phyloP scores from a whole-genome alignment of 1,284 basidiomycete genomes.

The Moesziomyces globuligerus region DNA sequence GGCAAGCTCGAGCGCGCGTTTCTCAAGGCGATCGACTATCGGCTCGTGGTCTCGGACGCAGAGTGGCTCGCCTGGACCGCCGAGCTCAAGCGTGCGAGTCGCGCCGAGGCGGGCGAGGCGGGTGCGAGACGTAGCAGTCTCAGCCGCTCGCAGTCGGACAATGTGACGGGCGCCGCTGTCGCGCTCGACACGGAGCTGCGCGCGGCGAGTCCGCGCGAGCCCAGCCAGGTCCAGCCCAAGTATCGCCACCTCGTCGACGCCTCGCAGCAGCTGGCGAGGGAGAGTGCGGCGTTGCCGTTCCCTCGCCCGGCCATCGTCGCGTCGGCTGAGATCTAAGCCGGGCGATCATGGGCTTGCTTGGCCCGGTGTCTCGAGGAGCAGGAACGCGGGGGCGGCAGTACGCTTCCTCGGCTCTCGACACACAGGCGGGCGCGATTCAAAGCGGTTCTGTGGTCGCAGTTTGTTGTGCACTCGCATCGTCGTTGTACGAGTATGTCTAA shows the following conservation, averaged over 20 bases:
- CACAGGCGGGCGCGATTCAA: no score
- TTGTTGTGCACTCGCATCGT: conserved; percentile 4
- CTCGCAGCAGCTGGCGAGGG: conserved; percentile 1
- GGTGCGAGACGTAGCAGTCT: conserved; percentile 26
- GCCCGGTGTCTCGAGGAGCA: no score
- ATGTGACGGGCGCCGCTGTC: conserved; percentile 35
- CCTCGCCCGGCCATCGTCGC: conserved; percentile 15
- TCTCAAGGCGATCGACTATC: conserved; percentile 68
- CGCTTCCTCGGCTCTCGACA: no score
- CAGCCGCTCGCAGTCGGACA: conserved; percentile 46
- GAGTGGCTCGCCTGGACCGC: conserved; percentile 61
- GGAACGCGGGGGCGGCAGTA: no score
- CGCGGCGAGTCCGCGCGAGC: conserved; percentile 32
- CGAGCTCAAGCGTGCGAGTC: conserved; percentile 34
- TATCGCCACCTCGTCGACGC: conserved; percentile 21
- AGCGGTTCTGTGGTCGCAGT: no score
- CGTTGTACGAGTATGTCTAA: conserved; percentile 33
- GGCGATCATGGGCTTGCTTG: no score
- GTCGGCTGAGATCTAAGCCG: conserved; percentile 24
- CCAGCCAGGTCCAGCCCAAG: conserved; percentile 40
- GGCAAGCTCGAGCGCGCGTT: conserved; percentile 69
- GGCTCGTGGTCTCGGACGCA: conserved; percentile 64
- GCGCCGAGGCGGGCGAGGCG: conserved; percentile 1
- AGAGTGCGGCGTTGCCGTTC: conserved; percentile 26
- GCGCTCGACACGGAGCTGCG: conserved; percentile 41